These are phyloP conservation scores for Lactifluus volemus DNA, from an alignment of 768 basidiomycete genomes.

Conservation along the genomic window DNA sequence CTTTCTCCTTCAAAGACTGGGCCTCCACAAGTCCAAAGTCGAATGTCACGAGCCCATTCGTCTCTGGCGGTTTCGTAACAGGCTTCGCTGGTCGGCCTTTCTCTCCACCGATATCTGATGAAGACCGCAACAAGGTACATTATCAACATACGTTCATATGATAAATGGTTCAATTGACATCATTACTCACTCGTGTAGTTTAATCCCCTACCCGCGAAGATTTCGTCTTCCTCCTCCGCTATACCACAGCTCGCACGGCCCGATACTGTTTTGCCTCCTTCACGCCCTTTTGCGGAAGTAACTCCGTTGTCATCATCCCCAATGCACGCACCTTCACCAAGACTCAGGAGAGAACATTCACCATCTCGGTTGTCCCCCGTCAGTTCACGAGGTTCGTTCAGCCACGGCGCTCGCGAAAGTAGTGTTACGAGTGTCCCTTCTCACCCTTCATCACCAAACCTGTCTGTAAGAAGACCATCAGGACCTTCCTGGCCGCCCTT, in stretches of 20 bases:
- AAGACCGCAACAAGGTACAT: slow-evolving; percentile 3
- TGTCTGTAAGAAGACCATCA: slow-evolving; percentile 2
- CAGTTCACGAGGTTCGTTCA: slow-evolving; percentile 10
- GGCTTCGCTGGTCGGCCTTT: slow-evolving; percentile 32
- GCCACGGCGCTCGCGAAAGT: slow-evolving; percentile 4
- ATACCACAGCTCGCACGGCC: neutral
- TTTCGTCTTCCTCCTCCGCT: neutral
- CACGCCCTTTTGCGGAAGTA: neutral
- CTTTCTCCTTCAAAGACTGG: neutral
- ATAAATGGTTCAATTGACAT: neutral
- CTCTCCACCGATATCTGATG: slow-evolving; percentile 5
- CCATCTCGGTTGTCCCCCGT: slow-evolving; percentile 9
- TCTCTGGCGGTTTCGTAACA: slow-evolving; percentile 42
- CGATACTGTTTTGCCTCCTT: neutral
- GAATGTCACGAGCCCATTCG: slow-evolving; percentile 31
- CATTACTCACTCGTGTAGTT: neutral
- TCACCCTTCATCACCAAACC: slow-evolving; percentile 7
- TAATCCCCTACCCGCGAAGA: neutral
- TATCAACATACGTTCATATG: neutral
- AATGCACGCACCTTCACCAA: neutral
- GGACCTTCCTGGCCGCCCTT: slow-evolving; percentile 15
- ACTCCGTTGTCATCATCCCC: slow-evolving; percentile 8
- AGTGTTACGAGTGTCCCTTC: slow-evolving; percentile 6
- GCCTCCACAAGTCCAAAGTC: neutral
- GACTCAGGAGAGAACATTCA: slow-evolving; percentile 1